Evolutionary conservation across 225 moss, liverwort and hornwort species (phyloP), one percentile per base, ranked within the genome.

Genomic region (Climacium dendroides): DNA sequence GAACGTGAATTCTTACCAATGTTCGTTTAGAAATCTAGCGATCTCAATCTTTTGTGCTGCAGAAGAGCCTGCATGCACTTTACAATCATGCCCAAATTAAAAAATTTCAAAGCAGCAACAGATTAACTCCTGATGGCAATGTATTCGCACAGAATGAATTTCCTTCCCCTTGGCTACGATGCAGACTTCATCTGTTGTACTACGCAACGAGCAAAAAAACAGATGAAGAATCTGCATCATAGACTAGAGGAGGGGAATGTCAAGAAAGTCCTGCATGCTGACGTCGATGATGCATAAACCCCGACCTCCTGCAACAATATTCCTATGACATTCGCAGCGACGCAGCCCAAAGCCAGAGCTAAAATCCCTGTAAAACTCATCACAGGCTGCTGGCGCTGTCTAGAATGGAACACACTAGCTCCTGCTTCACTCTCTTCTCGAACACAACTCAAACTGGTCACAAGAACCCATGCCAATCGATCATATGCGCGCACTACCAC

Each of bases 161-260:
- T 84, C 86, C 74, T 84, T 91, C 67, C 84, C 80, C 91, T 91
- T 26, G 80, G 55, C 89, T 91, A 91, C 80, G 91, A 91, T 91
- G 91, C 89, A 89, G 91, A 91, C 80, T 67, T 91, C 91, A 91
- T 91, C 91, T 91, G 91, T 89, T 89, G 30, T 15, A 80, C 86
- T 84, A 19, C 35, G 50, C 69, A 20, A 83, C 10, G 83, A 86
- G 88, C 69, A 22, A 25, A 24, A 14, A 23, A 84, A 89, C 91
- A 91, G 91, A 91, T 91, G 91, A 91, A 91, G 89, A 91, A 91
- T 91, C 91, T 91, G 91, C 91, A 91, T 91, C 91, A 91, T 91
- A 89, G 80, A 45, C 89, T 83, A 89, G 89, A 84, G 75, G 86
- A 86, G 54, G 83, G 80, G 37, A 91, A 84, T 26, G 76, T 13